Percentiles rank a stretch among this genome's conserved stretches.
Conservation (phyloP, 495 filamentous ascomycete species). For the Penicillium simplicissimum region DNA sequence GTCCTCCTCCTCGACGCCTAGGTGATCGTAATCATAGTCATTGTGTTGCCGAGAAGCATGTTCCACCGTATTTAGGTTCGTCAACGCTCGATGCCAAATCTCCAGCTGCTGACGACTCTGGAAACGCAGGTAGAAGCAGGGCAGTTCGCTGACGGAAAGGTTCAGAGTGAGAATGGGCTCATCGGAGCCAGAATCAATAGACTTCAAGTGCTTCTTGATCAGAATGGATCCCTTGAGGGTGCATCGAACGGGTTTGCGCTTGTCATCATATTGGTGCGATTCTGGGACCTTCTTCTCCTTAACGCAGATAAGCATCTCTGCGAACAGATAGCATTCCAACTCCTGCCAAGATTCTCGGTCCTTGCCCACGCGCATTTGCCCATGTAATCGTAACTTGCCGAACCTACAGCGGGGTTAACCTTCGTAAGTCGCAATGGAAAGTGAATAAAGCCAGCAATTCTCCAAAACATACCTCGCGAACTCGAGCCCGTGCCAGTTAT, state of each 20-base stretch:
- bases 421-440: not conserved
- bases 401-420: constrained; percentile 56
- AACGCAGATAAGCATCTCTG: constrained; percentile 99
- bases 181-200: constrained; percentile 74
- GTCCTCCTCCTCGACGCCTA: constrained; percentile 89
- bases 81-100: constrained; percentile 84
- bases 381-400: constrained; percentile 89
- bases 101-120: constrained; percentile 82
- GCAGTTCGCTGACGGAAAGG: constrained; percentile 91
- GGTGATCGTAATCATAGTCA: constrained; percentile 77
- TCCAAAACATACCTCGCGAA: constrained; percentile 59
- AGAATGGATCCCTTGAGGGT: constrained; percentile 97
- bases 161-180: constrained; percentile 86
- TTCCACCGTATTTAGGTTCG: constrained; percentile 73
- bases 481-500: constrained; percentile 99
- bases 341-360: constrained; percentile 98
- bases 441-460: not conserved
- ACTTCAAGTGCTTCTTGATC: constrained; percentile 97
- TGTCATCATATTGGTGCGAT: constrained; percentile 59
- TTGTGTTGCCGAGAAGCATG: constrained; percentile 64
- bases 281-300: constrained; percentile 84
- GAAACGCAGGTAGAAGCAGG: constrained; percentile 93
- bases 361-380: constrained; percentile 91
- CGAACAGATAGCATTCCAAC: constrained; percentile 94
- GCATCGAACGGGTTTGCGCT: constrained; percentile 68